Evolutionary conservation across 225 moss, liverwort and hornwort species (phyloP).

Genomic region (Neckera pumila): DNA sequence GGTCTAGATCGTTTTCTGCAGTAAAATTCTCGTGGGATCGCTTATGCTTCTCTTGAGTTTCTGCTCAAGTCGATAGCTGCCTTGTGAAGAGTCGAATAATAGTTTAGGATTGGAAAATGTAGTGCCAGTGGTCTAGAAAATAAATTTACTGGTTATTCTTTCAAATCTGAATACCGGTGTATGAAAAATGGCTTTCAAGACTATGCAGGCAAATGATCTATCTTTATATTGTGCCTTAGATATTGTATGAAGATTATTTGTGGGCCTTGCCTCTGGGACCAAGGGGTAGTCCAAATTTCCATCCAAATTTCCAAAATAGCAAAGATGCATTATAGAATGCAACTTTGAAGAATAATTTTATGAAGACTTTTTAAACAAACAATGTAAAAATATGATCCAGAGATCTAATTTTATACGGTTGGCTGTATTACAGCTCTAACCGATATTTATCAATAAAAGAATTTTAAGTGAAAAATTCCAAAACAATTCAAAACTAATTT

Average conservation of each 20-base stretch:
- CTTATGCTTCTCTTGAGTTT: background rate
- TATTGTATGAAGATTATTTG: background rate
- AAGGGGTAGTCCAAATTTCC: background rate
- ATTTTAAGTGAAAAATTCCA: background rate
- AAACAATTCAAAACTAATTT: background rate
- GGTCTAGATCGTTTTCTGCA: background rate
- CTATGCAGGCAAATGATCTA: background rate
- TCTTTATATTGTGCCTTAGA: background rate
- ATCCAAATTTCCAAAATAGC: background rate
- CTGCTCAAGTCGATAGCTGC: background rate
- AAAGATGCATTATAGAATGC: background rate
- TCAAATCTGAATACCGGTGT: background rate
- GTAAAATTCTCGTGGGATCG: background rate
- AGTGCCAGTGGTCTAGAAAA: background rate
- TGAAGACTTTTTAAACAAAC: background rate
- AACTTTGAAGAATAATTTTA: background rate
- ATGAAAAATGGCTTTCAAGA: background rate
- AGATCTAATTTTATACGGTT: background rate
- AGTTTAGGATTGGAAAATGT: background rate
- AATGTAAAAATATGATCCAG: no score
- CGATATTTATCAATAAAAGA: background rate
- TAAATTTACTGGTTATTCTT: background rate
- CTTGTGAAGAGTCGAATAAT: background rate
- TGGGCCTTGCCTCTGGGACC: background rate
- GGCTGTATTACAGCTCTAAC: background rate